Conservation (phyloP, 148 eudicot genomes). For the Vaccinium corymbosum region DNA sequence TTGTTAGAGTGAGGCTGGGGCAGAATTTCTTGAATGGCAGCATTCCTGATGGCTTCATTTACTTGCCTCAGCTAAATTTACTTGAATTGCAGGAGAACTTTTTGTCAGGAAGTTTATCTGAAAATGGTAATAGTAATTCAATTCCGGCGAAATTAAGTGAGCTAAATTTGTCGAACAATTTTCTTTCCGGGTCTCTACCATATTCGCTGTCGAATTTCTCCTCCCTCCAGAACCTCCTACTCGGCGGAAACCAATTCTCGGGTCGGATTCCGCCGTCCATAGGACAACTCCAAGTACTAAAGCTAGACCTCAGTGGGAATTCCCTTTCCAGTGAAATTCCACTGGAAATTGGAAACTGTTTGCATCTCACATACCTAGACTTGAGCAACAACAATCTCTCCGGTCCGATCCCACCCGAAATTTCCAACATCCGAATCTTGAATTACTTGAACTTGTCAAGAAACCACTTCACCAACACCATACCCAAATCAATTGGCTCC, state of each 20-base stretch:
- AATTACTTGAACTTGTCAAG: constrained; percentile 75
- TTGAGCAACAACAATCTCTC: constrained; percentile 83
- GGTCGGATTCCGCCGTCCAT: constrained; percentile 74
- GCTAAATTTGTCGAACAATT: constrained; percentile 69
- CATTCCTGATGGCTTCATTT: constrained; percentile 72
- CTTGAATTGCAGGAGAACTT: constrained; percentile 75
- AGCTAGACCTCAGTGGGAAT: constrained; percentile 62
- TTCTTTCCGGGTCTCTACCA: constrained; percentile 62
- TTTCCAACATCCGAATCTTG: constrained; percentile 57
- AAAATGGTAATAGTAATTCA: constrained; percentile 31
- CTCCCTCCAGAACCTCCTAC: constrained; percentile 58
- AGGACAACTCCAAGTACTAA: constrained; percentile 56
- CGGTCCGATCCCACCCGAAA: constrained; percentile 65
- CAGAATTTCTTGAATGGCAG: constrained; percentile 90
- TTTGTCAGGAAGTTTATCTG: constrained; percentile 62
- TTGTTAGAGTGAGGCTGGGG: constrained; percentile 73
- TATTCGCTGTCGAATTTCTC: constrained; percentile 65
- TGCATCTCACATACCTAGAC: constrained; percentile 73
- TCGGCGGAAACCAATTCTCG: constrained; percentile 63
- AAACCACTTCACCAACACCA: constrained; percentile 57
- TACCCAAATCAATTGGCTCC: constrained; percentile 68
- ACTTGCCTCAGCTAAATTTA: constrained; percentile 73
- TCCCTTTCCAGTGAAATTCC: constrained; percentile 64
- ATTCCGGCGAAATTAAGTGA: constrained; percentile 52
- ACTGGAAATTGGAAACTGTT: constrained; percentile 52